Evolutionary conservation across 768 basidiomycete species (phyloP).

Genomic region (Sistotremastrum niveocremeum): DNA sequence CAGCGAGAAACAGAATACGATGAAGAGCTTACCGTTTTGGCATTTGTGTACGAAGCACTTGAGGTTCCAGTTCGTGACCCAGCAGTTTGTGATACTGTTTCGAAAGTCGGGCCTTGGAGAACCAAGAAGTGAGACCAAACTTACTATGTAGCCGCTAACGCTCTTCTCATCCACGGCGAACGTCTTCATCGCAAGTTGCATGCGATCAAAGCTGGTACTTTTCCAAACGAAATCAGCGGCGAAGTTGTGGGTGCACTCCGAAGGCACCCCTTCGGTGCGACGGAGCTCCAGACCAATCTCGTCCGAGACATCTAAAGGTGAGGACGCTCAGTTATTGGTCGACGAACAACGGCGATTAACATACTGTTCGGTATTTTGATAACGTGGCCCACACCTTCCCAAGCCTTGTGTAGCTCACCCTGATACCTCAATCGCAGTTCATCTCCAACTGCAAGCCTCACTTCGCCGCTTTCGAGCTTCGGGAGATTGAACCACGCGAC

Average conservation of each 20-base stretch:
- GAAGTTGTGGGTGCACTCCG: conserved; percentile 88
- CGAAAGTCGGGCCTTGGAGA: background rate
- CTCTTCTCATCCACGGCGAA: conserved; percentile 99
- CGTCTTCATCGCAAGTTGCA: conserved; percentile 99
- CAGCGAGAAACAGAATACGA: background rate
- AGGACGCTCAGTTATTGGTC: background rate
- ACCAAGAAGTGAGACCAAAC: conserved; percentile 17
- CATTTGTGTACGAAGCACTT: conserved; percentile 83
- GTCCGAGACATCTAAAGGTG: conserved; percentile 74
- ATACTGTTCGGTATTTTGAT: conserved; percentile 98
- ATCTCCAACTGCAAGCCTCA: conserved; percentile 91
- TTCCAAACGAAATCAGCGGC: conserved; percentile 99
- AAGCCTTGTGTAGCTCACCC: conserved; percentile 81
- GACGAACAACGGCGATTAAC: conserved; percentile 15
- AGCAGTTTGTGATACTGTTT: conserved; percentile 92
- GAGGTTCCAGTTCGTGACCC: conserved; percentile 94
- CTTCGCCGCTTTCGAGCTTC: conserved; percentile 96
- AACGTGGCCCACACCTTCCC: conserved; percentile 97
- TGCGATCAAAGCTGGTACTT: conserved; percentile 96
- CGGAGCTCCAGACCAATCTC: conserved; percentile 92
- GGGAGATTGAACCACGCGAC: conserved; percentile 98
- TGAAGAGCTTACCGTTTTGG: conserved; percentile 49
- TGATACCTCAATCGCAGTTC: conserved; percentile 83
- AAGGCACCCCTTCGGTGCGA: conserved; percentile 82
- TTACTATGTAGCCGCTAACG: conserved; percentile 93